These are phyloP conservation scores for Candida dajiaensis DNA, from an alignment of 805 yeast genomes.

Conservation along the genomic window DNA sequence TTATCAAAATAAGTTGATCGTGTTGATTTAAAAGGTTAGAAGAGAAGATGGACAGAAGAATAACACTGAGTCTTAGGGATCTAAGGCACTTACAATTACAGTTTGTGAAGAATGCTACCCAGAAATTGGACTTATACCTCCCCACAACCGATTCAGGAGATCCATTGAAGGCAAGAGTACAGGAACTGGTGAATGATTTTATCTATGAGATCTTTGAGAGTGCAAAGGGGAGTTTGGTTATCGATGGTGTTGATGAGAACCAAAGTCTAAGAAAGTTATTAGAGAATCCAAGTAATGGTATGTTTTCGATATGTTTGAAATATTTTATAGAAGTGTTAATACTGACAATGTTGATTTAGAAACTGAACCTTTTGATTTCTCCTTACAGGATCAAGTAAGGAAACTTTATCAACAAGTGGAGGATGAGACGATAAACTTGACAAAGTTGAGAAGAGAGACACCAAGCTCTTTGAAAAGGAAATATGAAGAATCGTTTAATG, in stretches of 20 bases:
- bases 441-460: slow-evolving; percentile 46
- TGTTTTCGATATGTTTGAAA: slow-evolving; percentile 7
- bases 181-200: slow-evolving; percentile 37
- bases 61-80: slow-evolving; percentile 44
- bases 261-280: slow-evolving; percentile 19
- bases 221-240: slow-evolving; percentile 46
- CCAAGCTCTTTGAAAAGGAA: slow-evolving; percentile 37
- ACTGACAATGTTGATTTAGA: slow-evolving; percentile 19
- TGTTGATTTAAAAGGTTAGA: slow-evolving; percentile 3
- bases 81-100: slow-evolving; percentile 42
- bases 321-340: not conserved
- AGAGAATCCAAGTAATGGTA: slow-evolving; percentile 18
- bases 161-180: slow-evolving; percentile 40
- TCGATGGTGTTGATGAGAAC: slow-evolving; percentile 45
- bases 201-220: slow-evolving; percentile 50
- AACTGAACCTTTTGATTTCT: slow-evolving; percentile 67
- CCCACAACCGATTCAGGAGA: slow-evolving; percentile 36
- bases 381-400: slow-evolving; percentile 54
- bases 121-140: slow-evolving; percentile 43
- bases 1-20: too few relatives aligned
- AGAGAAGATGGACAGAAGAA: slow-evolving; percentile 3
- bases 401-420: slow-evolving; percentile 55
- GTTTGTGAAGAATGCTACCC: slow-evolving; percentile 34
- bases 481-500: slow-evolving; percentile 35
- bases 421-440: slow-evolving; percentile 49